These are phyloP conservation scores for Elongisporangium prolatum DNA, from an alignment of 352 stramenopile species.

Conservation along the genomic window DNA sequence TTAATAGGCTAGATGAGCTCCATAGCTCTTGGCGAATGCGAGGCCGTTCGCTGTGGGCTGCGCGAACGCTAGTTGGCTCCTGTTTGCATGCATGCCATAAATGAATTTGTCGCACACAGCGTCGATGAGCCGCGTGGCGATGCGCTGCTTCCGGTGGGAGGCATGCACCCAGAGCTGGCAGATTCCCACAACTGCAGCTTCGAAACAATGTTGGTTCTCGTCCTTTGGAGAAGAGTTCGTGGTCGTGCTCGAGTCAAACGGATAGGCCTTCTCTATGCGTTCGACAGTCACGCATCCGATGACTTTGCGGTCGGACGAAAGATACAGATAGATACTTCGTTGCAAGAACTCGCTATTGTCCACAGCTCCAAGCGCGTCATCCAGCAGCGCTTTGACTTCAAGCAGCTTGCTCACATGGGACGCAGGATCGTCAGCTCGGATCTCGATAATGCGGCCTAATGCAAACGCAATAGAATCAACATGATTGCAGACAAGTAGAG, in stretches of 20 bases:
- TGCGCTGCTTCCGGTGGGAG: slow-evolving; percentile 31
- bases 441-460: slow-evolving; percentile 55
- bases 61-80: slow-evolving; percentile 52
- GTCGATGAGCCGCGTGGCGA: slow-evolving; percentile 62
- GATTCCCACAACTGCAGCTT: slow-evolving; percentile 45
- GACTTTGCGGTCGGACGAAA: slow-evolving; percentile 42
- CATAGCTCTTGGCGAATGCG: slow-evolving; percentile 54
- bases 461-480: neutral
- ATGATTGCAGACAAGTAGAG: neutral
- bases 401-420: slow-evolving; percentile 67
- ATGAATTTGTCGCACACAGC: slow-evolving; percentile 59
- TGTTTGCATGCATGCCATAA: slow-evolving; percentile 59
- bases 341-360: slow-evolving; percentile 44
- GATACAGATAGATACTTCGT: slow-evolving; percentile 55
- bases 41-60: slow-evolving; percentile 68
- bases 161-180: slow-evolving; percentile 75
- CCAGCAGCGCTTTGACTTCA: slow-evolving; percentile 63
- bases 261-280: slow-evolving; percentile 37
- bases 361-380: slow-evolving; percentile 68
- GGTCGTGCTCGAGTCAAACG: slow-evolving; percentile 18
- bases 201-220: slow-evolving; percentile 4
- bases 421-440: slow-evolving; percentile 42
- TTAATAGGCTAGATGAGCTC: slow-evolving; percentile 21
- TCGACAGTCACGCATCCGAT: slow-evolving; percentile 61
- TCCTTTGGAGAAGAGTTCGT: slow-evolving; percentile 4